Evolutionary conservation across 805 yeast species (phyloP), one percentile per base, ranked within the genome.

Genomic region (Sugiyamaella boreocaroliniensis): DNA sequence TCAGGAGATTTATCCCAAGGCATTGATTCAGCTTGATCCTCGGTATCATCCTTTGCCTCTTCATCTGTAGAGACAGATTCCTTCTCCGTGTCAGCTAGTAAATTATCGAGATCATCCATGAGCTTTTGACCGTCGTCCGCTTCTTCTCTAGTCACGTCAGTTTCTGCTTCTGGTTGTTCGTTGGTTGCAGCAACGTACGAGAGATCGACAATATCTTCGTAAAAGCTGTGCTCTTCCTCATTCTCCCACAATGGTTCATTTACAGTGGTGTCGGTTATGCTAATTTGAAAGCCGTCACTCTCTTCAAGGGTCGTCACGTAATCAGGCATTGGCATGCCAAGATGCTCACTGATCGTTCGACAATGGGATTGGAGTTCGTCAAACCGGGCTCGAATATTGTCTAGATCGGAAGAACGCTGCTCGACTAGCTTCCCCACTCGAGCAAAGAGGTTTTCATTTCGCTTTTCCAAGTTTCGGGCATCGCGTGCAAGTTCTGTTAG

Each of bases 171-270:
- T 34, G 32, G 18, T n/a, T 20, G 14, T 4, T 42, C 29, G 5
- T 12, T 29, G 10, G 22, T 22, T 2, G 15, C 46, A 18, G 43
- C 57, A 32, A 47, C 55, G 20, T 53, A 55, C 3, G 89, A 76
- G 45, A 89, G 73, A 8, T 75, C 77, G 50, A 87, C 70, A 8
- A 86, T 76, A 63, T 88, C 95, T 46, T 76, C 70, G 67, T 90
- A 89, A 63, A 88, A 89, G 55, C 71, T 73, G 55, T 76, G 75
- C n/a, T 78, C 81, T 29, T 81, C 83, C 15, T 80, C 80, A 52
- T 76, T 81, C 41, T 79, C 86, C 95, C 95, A 88, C 1, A 76
- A 58, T 22, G 65, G 64, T 9, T 37, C 50, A 43, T 53, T 56
- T 7, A 48, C 61, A 5, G 49, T 47, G n/a, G 47, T 49, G n/a